These are phyloP conservation scores for Phytophthora pistaciae DNA, from an alignment of 352 stramenopile genomes.

Conservation along the genomic window DNA sequence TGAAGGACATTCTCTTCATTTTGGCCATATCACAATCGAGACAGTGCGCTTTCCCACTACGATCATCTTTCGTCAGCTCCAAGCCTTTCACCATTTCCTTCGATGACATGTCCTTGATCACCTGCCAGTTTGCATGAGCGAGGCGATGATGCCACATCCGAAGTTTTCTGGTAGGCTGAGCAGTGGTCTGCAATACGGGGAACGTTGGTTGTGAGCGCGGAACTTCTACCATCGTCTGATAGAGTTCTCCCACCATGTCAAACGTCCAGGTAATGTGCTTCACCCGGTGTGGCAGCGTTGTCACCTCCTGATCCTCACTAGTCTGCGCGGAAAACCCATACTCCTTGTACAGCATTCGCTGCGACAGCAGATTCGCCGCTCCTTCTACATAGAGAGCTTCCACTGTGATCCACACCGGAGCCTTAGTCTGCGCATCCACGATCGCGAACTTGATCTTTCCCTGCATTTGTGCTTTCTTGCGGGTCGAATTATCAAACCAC, in stretches of 20 bases:
- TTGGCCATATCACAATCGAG: not conserved
- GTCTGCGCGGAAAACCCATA: not conserved
- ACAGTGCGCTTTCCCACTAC: not conserved
- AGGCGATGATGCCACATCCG: not conserved
- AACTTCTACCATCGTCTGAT: not conserved
- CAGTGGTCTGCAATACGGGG: not conserved
- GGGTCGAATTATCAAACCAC: slow-evolving; percentile 7
- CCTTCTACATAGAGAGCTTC: not conserved
- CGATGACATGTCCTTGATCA: not conserved
- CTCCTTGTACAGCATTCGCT: not conserved
- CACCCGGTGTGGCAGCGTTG: not conserved
- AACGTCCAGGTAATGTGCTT: not conserved
- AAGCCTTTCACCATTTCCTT: not conserved
- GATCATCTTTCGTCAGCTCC: not conserved
- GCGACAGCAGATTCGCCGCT: not conserved
- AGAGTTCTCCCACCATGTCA: not conserved
- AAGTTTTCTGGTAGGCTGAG: not conserved
- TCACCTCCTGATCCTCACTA: not conserved
- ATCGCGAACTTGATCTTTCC: not conserved
- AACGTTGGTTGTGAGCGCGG: not conserved
- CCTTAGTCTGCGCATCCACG: not conserved
- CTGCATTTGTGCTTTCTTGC: not conserved
- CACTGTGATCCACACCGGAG: not conserved
- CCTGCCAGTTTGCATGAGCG: not conserved
- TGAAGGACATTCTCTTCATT: not conserved